Conservation (phyloP, 305 asterid genomes). For the Lippia alba region DNA sequence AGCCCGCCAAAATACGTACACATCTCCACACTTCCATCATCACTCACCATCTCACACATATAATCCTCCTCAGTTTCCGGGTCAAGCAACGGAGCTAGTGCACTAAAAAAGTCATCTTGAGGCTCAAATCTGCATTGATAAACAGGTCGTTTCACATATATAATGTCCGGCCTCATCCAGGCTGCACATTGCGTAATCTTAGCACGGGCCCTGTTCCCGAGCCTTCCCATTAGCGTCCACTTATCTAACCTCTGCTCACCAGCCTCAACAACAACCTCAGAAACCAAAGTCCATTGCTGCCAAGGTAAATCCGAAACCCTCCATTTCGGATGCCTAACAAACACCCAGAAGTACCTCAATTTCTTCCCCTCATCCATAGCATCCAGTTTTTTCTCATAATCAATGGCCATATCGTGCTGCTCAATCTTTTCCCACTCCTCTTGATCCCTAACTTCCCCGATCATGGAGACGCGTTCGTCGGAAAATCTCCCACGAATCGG, state of each 20-base stretch:
- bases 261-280: slow-evolving; percentile 81
- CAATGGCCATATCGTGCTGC: slow-evolving; percentile 78
- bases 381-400: slow-evolving; percentile 65
- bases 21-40: slow-evolving; percentile 71
- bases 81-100: slow-evolving; percentile 70
- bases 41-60: slow-evolving; percentile 71
- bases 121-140: slow-evolving; percentile 92
- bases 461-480: slow-evolving; percentile 79
- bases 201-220: slow-evolving; percentile 73
- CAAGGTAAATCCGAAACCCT: slow-evolving; percentile 78
- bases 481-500: slow-evolving; percentile 79
- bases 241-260: slow-evolving; percentile 89
- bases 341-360: slow-evolving; percentile 78
- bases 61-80: slow-evolving; percentile 75
- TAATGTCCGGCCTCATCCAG: slow-evolving; percentile 97
- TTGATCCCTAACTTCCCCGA: slow-evolving; percentile 76
- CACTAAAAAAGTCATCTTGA: slow-evolving; percentile 74
- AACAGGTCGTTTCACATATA: slow-evolving; percentile 91
- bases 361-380: slow-evolving; percentile 60
- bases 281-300: slow-evolving; percentile 94
- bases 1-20: slow-evolving; percentile 90
- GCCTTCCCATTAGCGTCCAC: slow-evolving; percentile 94
- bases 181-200: slow-evolving; percentile 89
- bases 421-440: slow-evolving; percentile 98
- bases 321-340: slow-evolving; percentile 96